A percentile compares a stretch with the other conserved stretches of the same genome.
phyloP scores from a whole-genome alignment of 2,329 filamentous ascomycete species.

The Fusarium longipes region DNA sequence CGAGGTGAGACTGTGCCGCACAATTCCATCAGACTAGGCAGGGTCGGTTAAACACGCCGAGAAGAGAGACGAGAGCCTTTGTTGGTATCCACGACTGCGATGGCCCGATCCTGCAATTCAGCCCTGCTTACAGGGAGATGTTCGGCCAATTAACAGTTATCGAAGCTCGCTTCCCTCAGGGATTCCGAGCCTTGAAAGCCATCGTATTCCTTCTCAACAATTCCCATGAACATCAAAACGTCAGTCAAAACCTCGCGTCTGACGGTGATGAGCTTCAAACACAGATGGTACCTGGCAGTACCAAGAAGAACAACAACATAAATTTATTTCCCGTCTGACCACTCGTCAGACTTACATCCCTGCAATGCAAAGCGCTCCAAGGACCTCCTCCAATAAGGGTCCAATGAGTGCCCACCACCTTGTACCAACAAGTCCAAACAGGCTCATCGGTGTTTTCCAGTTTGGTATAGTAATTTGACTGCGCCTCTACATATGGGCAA shows the following conservation, averaged over 20 bases:
- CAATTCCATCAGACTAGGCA: background rate
- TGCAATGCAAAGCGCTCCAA: background rate
- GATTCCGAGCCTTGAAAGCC: rapidly evolving
- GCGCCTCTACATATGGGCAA: background rate
- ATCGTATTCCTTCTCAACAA: background rate
- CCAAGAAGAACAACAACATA: background rate
- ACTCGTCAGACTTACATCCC: background rate
- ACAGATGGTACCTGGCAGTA: background rate
- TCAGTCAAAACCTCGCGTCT: background rate
- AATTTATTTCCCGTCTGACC: background rate
- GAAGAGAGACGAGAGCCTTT: background rate
- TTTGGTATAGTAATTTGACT: background rate
- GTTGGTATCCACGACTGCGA: no score
- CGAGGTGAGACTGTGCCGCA: background rate
- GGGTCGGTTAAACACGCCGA: background rate
- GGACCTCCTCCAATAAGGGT: background rate
- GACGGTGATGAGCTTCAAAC: rapidly evolving
- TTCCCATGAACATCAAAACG: background rate
- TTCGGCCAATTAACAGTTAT: background rate
- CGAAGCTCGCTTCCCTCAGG: background rate
- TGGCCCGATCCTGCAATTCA: background rate
- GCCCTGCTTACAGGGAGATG: background rate
- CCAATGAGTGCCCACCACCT: background rate
- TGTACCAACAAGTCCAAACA: background rate
- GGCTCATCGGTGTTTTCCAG: background rate